Base-by-base conservation (phyloP, 371 early-diverging fungal species). In the Actinomortierella ambigua region DNA sequence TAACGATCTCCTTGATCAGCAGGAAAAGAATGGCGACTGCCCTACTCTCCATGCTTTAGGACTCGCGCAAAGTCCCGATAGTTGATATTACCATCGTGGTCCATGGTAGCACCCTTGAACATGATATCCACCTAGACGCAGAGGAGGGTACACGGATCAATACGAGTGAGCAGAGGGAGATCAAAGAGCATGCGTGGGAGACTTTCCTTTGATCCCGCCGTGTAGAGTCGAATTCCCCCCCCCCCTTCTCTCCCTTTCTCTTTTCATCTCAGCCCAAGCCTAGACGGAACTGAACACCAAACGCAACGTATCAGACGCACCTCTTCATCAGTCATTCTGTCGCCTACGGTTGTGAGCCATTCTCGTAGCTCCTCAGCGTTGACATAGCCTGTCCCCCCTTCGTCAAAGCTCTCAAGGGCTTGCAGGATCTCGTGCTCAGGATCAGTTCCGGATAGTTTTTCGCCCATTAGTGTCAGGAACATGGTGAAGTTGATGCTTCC, bases 381-480 rank as follows among this genome's bases (percentile, higher is more conserved):
- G 52, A 95, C 90, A 40, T 82, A 81, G 1, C 96, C 98, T n/a
- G 86, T 87, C 50, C 88, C 83, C 13, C 78, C 71, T 8, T 93
- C 92, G 65, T 97, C 96, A 80, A 98, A 96, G 27, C 88, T 85
- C 55, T 92, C 92, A 62, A 98, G 93, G 3, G 96, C 95, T 61
- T 87, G 85, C 22, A 93, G 55, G 53, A 97, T 93, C 52, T 90
- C 91, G 49, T 89, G 86, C 68, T 95, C 95, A 15, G 94, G 88
- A 69, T 95, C 96, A 0, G 94, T 94, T 5, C 93, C 92, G 39
- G 87, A 86, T 67, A 97, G 75, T 64, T 93, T 94, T 65, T 96
- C 97, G n/a, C 95, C 96, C 86, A 98, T 90, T 39, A 95, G 75
- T 2, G 97, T 97, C 39, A 98, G 75, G 71, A 98, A 95, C 76